phyloP scores from a whole-genome alignment of 768 basidiomycete genomes.

The Collybiopsis luxurians region DNA sequence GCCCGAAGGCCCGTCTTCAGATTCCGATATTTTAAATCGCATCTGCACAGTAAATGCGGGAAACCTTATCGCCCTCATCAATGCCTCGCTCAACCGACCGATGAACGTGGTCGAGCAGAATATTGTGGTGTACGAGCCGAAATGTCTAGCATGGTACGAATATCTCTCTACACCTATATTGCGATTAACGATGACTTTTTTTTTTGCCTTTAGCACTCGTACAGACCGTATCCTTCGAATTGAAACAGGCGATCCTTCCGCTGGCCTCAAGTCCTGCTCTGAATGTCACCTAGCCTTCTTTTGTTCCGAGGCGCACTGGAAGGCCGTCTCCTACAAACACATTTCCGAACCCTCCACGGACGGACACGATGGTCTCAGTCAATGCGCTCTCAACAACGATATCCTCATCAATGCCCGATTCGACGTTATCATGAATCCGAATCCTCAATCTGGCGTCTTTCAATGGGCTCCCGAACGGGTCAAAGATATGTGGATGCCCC shows the following conservation, averaged over 20 bases:
- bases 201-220: constrained; percentile 22
- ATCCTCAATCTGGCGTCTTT: constrained; percentile 13
- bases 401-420: constrained; percentile 20
- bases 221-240: constrained; percentile 24
- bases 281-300: constrained; percentile 25
- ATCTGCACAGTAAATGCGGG: constrained; percentile 11
- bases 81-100: constrained; percentile 14
- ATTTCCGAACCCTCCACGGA: constrained; percentile 16
- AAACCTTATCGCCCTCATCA: constrained; percentile 9
- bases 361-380: constrained; percentile 22
- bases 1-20: constrained; percentile 9
- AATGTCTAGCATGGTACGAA: constrained; percentile 27
- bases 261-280: constrained; percentile 16
- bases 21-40: constrained; percentile 15
- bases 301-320: constrained; percentile 26
- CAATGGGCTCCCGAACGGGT: constrained; percentile 29
- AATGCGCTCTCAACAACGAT: constrained; percentile 26
- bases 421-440: constrained; percentile 13
- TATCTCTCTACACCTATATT: no score
- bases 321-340: constrained; percentile 17
- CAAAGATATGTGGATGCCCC: constrained; percentile 20
- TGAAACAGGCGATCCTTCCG: constrained; percentile 12
- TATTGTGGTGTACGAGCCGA: constrained; percentile 25
- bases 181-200: no score
- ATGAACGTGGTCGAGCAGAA: constrained; percentile 21